These are phyloP conservation scores for Babesia caballi DNA, from an alignment of 169 alveolate genomes.

Conservation along the genomic window DNA sequence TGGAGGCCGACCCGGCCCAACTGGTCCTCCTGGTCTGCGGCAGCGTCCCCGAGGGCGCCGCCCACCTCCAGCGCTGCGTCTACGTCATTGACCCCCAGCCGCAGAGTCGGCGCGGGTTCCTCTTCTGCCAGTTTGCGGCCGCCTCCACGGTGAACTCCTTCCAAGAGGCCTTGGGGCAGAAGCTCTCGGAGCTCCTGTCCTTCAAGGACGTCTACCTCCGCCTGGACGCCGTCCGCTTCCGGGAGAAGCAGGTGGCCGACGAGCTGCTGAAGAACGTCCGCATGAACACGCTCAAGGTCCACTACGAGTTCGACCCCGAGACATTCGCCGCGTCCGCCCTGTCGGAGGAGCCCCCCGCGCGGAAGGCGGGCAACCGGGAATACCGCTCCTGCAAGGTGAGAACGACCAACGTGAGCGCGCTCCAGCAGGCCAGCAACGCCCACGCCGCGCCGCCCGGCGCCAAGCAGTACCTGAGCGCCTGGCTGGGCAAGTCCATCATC, in stretches of 20 bases:
- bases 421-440: not conserved
- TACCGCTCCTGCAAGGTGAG: slow-evolving; percentile 22
- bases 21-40: slow-evolving; percentile 18
- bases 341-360: slow-evolving; percentile 14
- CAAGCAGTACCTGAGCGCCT: slow-evolving; percentile 10
- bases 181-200: slow-evolving; percentile 7
- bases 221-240: slow-evolving; percentile 37
- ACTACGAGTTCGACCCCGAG: slow-evolving; percentile 30
- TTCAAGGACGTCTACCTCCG: slow-evolving; percentile 32
- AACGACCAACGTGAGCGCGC: slow-evolving; percentile 33
- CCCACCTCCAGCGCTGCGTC: slow-evolving; percentile 35
- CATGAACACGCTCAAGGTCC: slow-evolving; percentile 22
- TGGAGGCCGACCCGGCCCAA: slow-evolving; percentile 31
- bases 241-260: slow-evolving; percentile 62
- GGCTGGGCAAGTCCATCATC: slow-evolving; percentile 28
- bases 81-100: slow-evolving; percentile 47
- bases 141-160: slow-evolving; percentile 1
- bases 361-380: slow-evolving; percentile 16
- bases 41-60: slow-evolving; percentile 35
- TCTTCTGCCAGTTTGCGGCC: slow-evolving; percentile 36
- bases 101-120: slow-evolving; percentile 32
- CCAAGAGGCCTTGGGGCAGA: slow-evolving; percentile 19
- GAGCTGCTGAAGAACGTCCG: slow-evolving; percentile 32
- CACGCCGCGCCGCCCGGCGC: slow-evolving; percentile 18
- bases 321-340: not conserved